Base-by-base conservation (phyloP, 192 early-diverging fungal genomes). In the Gamsiella multidivaricata region DNA sequence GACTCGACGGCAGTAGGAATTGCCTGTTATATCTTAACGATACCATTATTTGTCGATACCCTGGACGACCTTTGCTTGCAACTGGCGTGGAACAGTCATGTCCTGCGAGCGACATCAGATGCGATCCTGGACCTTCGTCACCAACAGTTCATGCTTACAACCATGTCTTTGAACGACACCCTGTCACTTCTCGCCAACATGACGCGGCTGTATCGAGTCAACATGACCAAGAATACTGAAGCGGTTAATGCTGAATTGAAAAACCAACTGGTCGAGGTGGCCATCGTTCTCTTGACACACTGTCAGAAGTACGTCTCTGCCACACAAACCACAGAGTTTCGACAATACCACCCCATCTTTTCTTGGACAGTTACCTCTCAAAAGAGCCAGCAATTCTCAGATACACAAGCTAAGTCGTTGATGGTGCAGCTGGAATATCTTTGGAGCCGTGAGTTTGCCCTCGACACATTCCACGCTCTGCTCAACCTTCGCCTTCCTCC, bases 61-160 rank as follows among this genome's bases (percentile, higher is more conserved):
- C 54, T 82, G 36, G 73, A 82, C 47, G 68, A 71, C 6, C 51
- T 62, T 20, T 71, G 72, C 33, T 18, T 78, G 1, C 72, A 78
- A 17, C 43, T 78, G 10, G 54, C 74, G 5, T 58, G n/a, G 54
- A 49, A 70, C 31, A 63, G 43, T 33, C 46, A 52, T 25, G 58
- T 71, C 36, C 64, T 66, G 8, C 20, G 34, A 18, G 53, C 69
- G 33, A 62, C 56, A 17, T 33, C 78, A 43, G 56, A 76, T 3
- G 61, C 33, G 0, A 54, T 82, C 25, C 34, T 65, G 42, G 65
- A 69, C 7, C n/a, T 34, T 22, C 72, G 69, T 12, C 65, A 64
- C 47, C 60, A 54, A 46, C 39, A 57, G 14, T 70, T 49, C 22
- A 71, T 76, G 18, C 61, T 76, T 25, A 61, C 68, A 4, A 29